Evolutionary conservation across 352 stramenopile species (phyloP).

Genomic region (Pythium rishiriense): DNA sequence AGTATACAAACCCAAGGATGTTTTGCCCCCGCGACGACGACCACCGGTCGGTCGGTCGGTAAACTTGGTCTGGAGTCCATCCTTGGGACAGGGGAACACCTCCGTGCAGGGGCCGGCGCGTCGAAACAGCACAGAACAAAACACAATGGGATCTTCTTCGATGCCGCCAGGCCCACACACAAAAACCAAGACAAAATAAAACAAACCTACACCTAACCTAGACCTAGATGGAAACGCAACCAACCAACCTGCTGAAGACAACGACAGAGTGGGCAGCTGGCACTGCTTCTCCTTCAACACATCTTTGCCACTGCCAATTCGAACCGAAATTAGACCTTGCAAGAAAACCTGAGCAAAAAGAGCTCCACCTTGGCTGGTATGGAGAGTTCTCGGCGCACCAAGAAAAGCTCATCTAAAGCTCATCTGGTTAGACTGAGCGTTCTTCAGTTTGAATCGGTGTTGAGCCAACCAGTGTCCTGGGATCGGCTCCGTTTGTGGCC

Average conservation of each 20-base stretch:
- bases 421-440: not conserved
- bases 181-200: conserved; percentile 17
- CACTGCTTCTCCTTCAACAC: not conserved
- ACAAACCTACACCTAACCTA: conserved; percentile 24
- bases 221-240: conserved; percentile 21
- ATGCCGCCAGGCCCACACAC: not conserved
- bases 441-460: too few species aligned
- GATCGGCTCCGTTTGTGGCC: too few species aligned
- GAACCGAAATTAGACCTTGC: too few species aligned
- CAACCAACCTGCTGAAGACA: conserved; percentile 23
- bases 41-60: conserved; percentile 29
- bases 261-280: conserved; percentile 7
- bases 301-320: not conserved
- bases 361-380: too few species aligned
- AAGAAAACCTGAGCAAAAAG: too few species aligned
- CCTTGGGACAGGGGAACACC: conserved; percentile 8
- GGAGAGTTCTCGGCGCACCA: too few species aligned
- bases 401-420: too few species aligned
- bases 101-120: not conserved
- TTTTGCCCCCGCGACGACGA: conserved; percentile 27
- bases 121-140: conserved; percentile 31
- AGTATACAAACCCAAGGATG: conserved; percentile 25
- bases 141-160: conserved; percentile 7
- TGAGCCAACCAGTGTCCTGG: too few species aligned
- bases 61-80: conserved; percentile 4